phyloP scores from a whole-genome alignment of 2,329 filamentous ascomycete genomes.

The Colletotrichum sp. region DNA sequence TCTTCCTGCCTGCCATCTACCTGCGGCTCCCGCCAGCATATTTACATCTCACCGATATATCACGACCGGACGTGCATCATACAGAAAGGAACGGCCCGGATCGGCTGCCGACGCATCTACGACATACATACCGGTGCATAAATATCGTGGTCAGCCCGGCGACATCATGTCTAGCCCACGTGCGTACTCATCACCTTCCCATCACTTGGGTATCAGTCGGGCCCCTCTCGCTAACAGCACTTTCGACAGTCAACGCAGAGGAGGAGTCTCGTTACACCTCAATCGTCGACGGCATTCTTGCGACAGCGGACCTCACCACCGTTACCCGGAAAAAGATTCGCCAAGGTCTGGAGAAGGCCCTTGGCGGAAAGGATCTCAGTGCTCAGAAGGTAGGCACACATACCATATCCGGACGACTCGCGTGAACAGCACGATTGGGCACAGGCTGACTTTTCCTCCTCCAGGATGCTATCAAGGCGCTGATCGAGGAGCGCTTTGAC shows the following conservation, averaged over 20 bases:
- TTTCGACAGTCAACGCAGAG: constrained; percentile 48
- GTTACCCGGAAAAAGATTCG: constrained; percentile 68
- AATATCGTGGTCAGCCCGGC: background rate
- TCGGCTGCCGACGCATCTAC: background rate
- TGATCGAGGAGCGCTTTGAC: constrained; percentile 79
- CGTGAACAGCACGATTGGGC: background rate
- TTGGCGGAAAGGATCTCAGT: constrained; percentile 62
- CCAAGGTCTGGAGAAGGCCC: constrained; percentile 56
- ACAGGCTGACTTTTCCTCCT: background rate
- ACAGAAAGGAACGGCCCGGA: background rate
- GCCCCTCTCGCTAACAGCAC: background rate
- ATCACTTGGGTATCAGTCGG: no score
- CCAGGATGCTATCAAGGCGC: constrained; percentile 70
- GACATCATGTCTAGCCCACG: constrained; percentile 19
- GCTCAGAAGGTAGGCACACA: constrained; percentile 56
- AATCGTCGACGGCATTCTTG: constrained; percentile 65
- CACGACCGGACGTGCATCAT: background rate
- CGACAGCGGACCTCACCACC: constrained; percentile 63
- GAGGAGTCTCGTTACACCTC: constrained; percentile 58
- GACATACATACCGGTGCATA: background rate
- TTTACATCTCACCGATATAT: background rate
- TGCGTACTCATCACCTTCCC: background rate
- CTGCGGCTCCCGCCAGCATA: background rate
- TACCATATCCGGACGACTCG: background rate
- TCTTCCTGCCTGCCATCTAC: background rate